Conservation (phyloP, 2,329 filamentous ascomycete genomes). For the Xylogone sp. region DNA sequence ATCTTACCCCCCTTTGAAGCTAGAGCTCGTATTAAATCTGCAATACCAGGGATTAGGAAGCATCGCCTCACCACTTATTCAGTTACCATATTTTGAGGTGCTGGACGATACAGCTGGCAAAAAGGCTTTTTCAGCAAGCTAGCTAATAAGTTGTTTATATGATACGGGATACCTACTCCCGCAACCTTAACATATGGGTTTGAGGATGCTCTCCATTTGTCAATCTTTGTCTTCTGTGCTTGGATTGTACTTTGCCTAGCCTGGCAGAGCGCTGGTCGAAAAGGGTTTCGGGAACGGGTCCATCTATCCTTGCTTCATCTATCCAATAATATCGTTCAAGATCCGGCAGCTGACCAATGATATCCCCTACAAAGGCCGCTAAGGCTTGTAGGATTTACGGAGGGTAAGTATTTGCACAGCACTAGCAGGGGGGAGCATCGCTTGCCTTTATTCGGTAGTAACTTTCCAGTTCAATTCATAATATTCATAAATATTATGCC, state of each 20-base stretch:
- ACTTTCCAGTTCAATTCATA: no score
- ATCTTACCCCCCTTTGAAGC: neutral
- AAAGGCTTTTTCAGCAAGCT: neutral
- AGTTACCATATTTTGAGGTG: neutral
- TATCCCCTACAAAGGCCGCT: neutral
- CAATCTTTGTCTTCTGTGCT: neutral
- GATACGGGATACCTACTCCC: neutral
- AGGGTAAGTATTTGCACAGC: no score
- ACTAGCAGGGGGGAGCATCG: no score
- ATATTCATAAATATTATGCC: no score
- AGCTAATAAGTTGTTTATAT: neutral
- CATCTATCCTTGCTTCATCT: neutral
- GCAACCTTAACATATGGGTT: neutral
- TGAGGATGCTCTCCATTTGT: neutral
- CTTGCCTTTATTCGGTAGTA: no score
- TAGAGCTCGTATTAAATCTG: neutral
- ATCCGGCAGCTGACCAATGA: neutral
- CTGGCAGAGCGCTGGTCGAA: neutral
- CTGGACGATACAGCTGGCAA: neutral
- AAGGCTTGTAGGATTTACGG: neutral
- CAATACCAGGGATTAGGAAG: neutral
- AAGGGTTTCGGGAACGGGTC: neutral
- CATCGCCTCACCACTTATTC: neutral
- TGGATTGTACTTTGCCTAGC: neutral
- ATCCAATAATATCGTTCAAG: neutral